A percentile compares a stretch with the other conserved stretches of the same genome.
These are phyloP conservation scores for Fusarium liriodendri DNA, from an alignment of 2,329 filamentous ascomycete species.

Conservation along the genomic window DNA sequence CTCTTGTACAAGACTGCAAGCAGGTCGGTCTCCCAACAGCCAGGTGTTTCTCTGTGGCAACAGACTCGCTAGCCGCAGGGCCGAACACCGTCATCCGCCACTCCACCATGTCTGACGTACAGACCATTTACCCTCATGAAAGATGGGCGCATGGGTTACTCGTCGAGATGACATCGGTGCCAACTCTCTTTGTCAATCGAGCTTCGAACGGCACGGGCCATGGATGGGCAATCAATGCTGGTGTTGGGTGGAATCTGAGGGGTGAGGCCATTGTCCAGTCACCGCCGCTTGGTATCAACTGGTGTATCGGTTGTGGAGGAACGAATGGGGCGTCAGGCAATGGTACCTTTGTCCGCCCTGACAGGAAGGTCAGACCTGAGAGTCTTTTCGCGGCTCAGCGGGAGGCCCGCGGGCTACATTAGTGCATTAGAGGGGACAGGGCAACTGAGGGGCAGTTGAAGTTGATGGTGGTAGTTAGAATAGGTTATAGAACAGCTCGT, in stretches of 20 bases:
- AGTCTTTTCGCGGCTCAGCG: slow-evolving; percentile 35
- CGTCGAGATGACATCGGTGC: slow-evolving; percentile 25
- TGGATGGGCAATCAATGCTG: slow-evolving; percentile 39
- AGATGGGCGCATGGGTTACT: slow-evolving; percentile 39
- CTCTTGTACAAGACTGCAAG: slow-evolving; percentile 29
- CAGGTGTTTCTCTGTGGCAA: slow-evolving; percentile 29
- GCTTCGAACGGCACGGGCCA: slow-evolving; percentile 29
- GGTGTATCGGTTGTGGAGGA: slow-evolving; percentile 33
- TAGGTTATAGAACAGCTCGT: not conserved
- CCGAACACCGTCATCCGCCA: slow-evolving; percentile 37
- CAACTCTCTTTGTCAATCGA: slow-evolving; percentile 20
- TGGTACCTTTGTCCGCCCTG: slow-evolving; percentile 10
- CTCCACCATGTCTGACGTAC: slow-evolving; percentile 13
- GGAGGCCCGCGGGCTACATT: not conserved
- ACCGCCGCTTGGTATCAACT: slow-evolving; percentile 36
- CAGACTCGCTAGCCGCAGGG: slow-evolving; percentile 22
- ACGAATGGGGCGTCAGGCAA: not conserved
- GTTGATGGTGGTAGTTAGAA: not conserved
- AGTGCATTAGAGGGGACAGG: not conserved
- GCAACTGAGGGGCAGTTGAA: not conserved
- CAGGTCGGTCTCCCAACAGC: slow-evolving; percentile 22
- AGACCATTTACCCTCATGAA: slow-evolving; percentile 38
- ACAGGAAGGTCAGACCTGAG: not conserved
- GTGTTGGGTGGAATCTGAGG: slow-evolving; percentile 35
- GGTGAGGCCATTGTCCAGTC: slow-evolving; percentile 20